A percentile compares a stretch with the other conserved stretches of the same genome.
phyloP scores from a whole-genome alignment of 176 grass and related monocot species.

The Aegilops umbellulata region DNA sequence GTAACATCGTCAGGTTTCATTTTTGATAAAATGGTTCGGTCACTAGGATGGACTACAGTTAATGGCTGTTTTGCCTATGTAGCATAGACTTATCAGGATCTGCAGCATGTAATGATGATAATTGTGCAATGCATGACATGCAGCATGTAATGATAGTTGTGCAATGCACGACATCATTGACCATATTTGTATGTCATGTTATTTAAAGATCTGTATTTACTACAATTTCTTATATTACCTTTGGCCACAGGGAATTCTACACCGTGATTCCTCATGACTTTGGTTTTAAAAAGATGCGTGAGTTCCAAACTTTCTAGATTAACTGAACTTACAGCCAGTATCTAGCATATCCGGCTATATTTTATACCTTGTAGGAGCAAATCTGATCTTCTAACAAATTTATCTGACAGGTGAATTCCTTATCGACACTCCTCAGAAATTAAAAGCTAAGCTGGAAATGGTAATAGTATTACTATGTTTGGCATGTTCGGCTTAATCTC shows the following conservation, averaged over 20 bases:
- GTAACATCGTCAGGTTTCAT: not conserved
- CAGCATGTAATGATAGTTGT: not conserved
- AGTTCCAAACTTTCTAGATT: slow-evolving; percentile 44
- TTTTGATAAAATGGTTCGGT: not conserved
- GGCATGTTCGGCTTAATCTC: not conserved
- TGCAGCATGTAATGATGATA: slow-evolving; percentile 13
- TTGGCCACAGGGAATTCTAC: slow-evolving; percentile 53
- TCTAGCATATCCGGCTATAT: slow-evolving; percentile 13
- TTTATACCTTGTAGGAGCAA: slow-evolving; percentile 25
- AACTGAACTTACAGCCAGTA: not conserved
- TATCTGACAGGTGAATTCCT: slow-evolving; percentile 74
- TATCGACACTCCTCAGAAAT: slow-evolving; percentile 84
- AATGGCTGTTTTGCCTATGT: slow-evolving; percentile 14
- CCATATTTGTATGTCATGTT: not conserved
- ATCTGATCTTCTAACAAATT: slow-evolving; percentile 26
- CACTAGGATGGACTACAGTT: not conserved
- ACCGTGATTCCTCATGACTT: slow-evolving; percentile 98
- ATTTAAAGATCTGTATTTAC: not conserved
- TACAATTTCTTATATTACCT: slow-evolving; percentile 18
- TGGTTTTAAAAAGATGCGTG: slow-evolving; percentile 91
- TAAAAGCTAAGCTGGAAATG: slow-evolving; percentile 94
- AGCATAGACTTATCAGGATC: not conserved
- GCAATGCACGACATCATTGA: not conserved
- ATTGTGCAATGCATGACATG: not conserved
- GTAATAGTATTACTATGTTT: slow-evolving; percentile 52